phyloP scores from a whole-genome alignment of 345 rosid genomes.

The Lagerstroemia speciosa region DNA sequence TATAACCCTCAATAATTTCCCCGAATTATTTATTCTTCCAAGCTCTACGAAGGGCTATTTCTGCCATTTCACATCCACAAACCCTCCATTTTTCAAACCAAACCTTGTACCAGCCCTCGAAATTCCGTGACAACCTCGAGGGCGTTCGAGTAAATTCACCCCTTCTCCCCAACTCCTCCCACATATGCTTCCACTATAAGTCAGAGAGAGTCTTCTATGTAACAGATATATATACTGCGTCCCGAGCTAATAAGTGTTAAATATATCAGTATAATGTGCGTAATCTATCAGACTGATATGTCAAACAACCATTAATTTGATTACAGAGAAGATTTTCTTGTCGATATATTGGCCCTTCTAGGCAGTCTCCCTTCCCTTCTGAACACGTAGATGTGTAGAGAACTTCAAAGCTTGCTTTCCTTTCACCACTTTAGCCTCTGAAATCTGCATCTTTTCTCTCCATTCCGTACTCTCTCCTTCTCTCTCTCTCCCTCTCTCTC shows the following conservation, averaged over 20 bases:
- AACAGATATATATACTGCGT: too few relatives aligned
- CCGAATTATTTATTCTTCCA: neutral
- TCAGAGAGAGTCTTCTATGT: too few relatives aligned
- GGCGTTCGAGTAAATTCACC: constrained; percentile 29
- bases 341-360: constrained; percentile 10
- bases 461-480: constrained; percentile 7
- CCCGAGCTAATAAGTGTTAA: too few relatives aligned
- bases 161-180: constrained; percentile 17
- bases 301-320: too few relatives aligned
- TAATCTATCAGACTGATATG: too few relatives aligned
- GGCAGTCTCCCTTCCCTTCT: constrained; percentile 18
- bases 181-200: constrained; percentile 24
- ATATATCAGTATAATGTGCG: too few relatives aligned
- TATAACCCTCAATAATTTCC: neutral
- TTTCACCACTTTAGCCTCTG: constrained; percentile 27
- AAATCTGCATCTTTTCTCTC: constrained; percentile 24
- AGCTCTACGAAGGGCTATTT: neutral
- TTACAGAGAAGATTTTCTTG: too few relatives aligned
- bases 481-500: constrained; percentile 11
- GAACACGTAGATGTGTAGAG: constrained; percentile 36
- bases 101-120: neutral
- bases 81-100: neutral
- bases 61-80: neutral
- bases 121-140: constrained; percentile 13
- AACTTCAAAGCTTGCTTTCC: constrained; percentile 47